phyloP scores from a whole-genome alignment of 148 eudicot species.

The Vaccinium macrocarpon region DNA sequence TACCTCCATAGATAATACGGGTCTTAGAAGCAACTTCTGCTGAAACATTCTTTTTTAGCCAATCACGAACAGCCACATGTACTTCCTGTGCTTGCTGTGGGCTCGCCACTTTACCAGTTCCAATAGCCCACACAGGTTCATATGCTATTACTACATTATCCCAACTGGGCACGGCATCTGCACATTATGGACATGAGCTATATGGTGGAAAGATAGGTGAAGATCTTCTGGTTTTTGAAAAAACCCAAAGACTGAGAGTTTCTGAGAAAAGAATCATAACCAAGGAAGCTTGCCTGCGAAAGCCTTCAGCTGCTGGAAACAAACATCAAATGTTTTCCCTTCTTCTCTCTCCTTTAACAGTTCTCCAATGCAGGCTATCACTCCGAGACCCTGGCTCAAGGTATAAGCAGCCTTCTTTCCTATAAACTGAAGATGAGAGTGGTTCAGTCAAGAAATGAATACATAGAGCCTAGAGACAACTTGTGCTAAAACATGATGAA shows the following conservation, averaged over 20 bases:
- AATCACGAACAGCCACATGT: conserved; percentile 87
- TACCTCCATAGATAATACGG: conserved; percentile 98
- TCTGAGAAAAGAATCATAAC: conserved; percentile 5
- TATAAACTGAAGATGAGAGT: conserved; percentile 60
- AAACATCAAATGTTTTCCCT: conserved; percentile 91
- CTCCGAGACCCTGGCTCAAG: conserved; percentile 76
- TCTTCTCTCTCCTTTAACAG: conserved; percentile 79
- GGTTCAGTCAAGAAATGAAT: conserved; percentile 16
- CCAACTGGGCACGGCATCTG: conserved; percentile 95
- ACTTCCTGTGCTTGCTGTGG: conserved; percentile 99
- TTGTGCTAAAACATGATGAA: background rate
- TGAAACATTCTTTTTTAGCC: conserved; percentile 94
- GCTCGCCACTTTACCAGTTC: conserved; percentile 95
- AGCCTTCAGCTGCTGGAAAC: conserved; percentile 79
- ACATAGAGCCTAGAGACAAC: background rate
- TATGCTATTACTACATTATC: conserved; percentile 88
- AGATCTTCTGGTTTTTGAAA: background rate
- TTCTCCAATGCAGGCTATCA: conserved; percentile 95
- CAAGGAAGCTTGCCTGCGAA: conserved; percentile 58
- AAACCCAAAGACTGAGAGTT: background rate
- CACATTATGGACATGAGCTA: conserved; percentile 17
- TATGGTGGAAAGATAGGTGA: background rate
- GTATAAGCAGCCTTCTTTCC: conserved; percentile 97
- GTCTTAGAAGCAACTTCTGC: conserved; percentile 93
- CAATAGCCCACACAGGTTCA: conserved; percentile 99